phyloP scores from a whole-genome alignment of 2,329 filamentous ascomycete species.

The Colletotrichum agaves region DNA sequence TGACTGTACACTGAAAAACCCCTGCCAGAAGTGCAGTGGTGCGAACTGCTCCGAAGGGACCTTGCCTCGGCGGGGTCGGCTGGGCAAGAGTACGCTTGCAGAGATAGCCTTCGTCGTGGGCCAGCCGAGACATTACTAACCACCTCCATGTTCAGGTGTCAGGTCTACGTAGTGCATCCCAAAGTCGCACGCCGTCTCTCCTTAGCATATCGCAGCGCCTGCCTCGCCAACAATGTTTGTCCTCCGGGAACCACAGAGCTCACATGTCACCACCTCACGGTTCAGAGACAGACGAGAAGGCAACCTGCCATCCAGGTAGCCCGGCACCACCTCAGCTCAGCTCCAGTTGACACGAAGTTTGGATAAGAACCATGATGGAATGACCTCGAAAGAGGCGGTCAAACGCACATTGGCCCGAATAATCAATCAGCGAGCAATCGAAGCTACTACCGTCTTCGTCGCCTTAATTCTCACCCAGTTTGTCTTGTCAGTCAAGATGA shows the following conservation, averaged over 20 bases:
- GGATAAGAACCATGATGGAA: constrained; percentile 21
- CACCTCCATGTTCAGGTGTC: constrained; percentile 33
- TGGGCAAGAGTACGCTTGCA: constrained; percentile 27
- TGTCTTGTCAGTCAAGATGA: not conserved
- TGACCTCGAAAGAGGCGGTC: constrained; percentile 31
- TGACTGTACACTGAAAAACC: not conserved
- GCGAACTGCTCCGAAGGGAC: constrained; percentile 14
- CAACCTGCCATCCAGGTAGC: constrained; percentile 15
- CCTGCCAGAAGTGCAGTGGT: not conserved
- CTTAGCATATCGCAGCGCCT: constrained; percentile 20
- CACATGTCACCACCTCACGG: constrained; percentile 35
- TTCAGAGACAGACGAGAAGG: constrained; percentile 15
- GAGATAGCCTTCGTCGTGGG: constrained; percentile 25
- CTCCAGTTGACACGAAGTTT: constrained; percentile 7
- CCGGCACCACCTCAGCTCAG: constrained; percentile 24
- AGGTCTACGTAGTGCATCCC: constrained; percentile 19
- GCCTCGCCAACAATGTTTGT: constrained; percentile 12
- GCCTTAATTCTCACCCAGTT: constrained; percentile 1
- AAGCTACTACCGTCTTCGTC: constrained; percentile 28
- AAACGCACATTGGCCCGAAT: not conserved
- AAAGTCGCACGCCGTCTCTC: constrained; percentile 27
- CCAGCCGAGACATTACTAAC: constrained; percentile 33
- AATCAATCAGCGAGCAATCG: constrained; percentile 2
- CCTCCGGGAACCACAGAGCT: constrained; percentile 30
- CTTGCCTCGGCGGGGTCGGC: not conserved